Evolutionary conservation across 495 filamentous ascomycete species (phyloP), one percentile per base, ranked within the genome.

Genomic region (Hypoxylon rickii): DNA sequence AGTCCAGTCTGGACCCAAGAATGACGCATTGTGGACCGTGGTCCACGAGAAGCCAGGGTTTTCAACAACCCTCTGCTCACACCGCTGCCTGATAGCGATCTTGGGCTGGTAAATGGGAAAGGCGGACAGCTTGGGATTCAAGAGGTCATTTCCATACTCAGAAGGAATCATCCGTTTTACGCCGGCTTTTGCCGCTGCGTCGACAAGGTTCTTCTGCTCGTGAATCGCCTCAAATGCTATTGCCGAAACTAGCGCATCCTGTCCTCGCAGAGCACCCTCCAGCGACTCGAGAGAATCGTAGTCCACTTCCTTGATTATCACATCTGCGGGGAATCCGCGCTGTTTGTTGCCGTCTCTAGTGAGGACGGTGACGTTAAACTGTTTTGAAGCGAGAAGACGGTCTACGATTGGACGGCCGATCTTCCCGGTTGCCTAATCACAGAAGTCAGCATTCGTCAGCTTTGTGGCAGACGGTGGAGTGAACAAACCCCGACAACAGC

Each of bases 111-210:
- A 63, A 16, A 63, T 63, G 4, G 51, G 64, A 55, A 65, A 76
- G 72, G 69, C 41, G 66, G 76, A 39, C 66, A 73, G 55, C 58
- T 69, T 65, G 39, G 34, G 69, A 15, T 53, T 62, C 22, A 64
- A 51, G 12, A 64, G 43, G 32, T 68, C 59, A 22, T 39, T 59
- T 3, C 84, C 85, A 48, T 81, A 89, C 50, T 86, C 83, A 8
- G 79, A 82, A 0, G 84, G 86, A 36, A 87, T 66, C 66, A 84
- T 81, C 15, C 81, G 74, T 59, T 74, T 71, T 2, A 86, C 78
- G 7, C 75, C 73, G 2, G 82, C 81, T 0, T 73, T 71, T 13
- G 77, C 68, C 12, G 83, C 75, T 4, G 85, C 86, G 29, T 87
- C 79, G 21, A 88, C 74, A 15, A 86, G 66, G 4, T 67, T 62